Evolutionary conservation across 129 eudicot genomes (phyloP), one percentile per base, ranked within the genome.

Genomic region (Oenanthe sinensis): DNA sequence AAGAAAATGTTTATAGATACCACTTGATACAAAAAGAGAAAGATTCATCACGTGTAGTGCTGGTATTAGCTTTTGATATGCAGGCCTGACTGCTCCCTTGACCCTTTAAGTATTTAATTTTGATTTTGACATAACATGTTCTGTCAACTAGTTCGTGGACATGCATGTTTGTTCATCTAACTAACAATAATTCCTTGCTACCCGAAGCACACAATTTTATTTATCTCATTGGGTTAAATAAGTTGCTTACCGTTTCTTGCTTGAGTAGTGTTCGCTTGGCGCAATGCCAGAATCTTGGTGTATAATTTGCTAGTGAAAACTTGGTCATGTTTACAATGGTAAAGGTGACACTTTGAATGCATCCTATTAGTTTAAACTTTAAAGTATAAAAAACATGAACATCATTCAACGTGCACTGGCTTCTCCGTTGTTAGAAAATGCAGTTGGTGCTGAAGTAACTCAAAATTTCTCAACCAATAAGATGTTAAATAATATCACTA

Each of bases 11-110:
- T 50, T 50, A 55, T 55, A n/a, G 30, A 58, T 22, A 22, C 67
- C 14, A 2, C 14, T 58, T 40, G 75, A 70, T 26, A 70, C 69
- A 65, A 65, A 65, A 28, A 30, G 39, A 65, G 8, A 39, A 28
- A 65, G 71, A 65, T 65, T 65, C 71, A 65, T 65, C 71, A 65
- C 37, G 71, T 65, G 71, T 30, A 65, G 9, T 62, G 69, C 71
- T 28, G 71, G 71, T 65, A 65, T 11, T 63, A 58, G 16, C 70
- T 26, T 26, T 63, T 26, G 39, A 10, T 26, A 26, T 63, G 70
- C 70, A 9, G 40, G 39, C 39, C 39, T 2, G 16, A 13, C 39
- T 63, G 36, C 70, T 63, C 17, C 70, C 37, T 24, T 9, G 69
- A 62, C 68, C 69, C 69, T 8, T n/a, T 62, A 24, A n/a, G 37